phyloP scores from a whole-genome alignment of 148 eudicot genomes.

The Nyssa sinensis region DNA sequence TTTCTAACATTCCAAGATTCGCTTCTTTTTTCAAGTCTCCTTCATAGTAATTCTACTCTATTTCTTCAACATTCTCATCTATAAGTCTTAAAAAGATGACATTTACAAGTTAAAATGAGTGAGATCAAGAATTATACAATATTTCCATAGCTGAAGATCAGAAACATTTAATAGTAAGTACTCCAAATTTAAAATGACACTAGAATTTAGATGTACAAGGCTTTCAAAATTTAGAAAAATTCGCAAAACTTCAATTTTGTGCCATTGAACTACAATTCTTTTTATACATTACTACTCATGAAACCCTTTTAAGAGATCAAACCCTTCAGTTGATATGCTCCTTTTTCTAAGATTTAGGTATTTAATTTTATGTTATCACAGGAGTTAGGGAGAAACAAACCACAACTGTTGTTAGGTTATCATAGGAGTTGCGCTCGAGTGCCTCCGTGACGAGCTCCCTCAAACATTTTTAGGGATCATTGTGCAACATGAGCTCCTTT shows the following conservation, averaged over 20 bases:
- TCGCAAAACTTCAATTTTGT: background rate
- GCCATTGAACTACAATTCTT: background rate
- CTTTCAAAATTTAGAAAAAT: background rate
- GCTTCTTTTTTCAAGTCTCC: too few relatives aligned
- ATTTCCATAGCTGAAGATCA: background rate
- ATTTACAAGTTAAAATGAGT: background rate
- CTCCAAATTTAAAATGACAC: background rate
- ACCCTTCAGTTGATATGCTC: slow-evolving; percentile 59
- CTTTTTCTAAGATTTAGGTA: slow-evolving; percentile 36
- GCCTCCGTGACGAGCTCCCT: slow-evolving; percentile 46
- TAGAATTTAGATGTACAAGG: background rate
- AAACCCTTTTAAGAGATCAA: slow-evolving; percentile 54
- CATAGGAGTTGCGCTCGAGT: slow-evolving; percentile 45
- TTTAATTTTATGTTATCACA: slow-evolving; percentile 32
- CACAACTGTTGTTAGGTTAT: slow-evolving; percentile 53
- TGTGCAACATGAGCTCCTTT: slow-evolving; percentile 55
- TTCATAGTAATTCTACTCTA: too few relatives aligned
- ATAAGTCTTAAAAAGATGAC: background rate
- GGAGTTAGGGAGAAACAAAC: slow-evolving; percentile 57
- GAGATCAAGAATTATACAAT: background rate
- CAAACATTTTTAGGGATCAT: slow-evolving; percentile 53
- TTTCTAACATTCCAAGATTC: too few relatives aligned
- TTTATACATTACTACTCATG: slow-evolving; percentile 29
- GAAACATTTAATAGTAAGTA: background rate
- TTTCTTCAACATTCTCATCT: too few relatives aligned